Evolutionary conservation across 495 filamentous ascomycete species (phyloP).

Genomic region (Podospora australis): DNA sequence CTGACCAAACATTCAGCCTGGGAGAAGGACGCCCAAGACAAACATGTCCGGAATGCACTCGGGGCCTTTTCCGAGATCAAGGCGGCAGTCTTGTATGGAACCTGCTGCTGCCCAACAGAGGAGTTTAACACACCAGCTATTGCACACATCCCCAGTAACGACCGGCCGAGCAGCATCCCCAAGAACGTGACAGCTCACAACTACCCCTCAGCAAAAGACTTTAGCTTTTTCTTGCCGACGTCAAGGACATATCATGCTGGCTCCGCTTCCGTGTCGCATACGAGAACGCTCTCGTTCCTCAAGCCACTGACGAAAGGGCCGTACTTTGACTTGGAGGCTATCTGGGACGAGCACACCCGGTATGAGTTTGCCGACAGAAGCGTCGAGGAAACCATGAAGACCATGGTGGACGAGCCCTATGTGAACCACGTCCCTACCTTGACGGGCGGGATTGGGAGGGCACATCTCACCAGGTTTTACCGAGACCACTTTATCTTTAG

Average conservation of each 20-base stretch:
- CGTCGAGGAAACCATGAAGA: constrained; percentile 51
- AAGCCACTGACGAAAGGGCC: constrained; percentile 46
- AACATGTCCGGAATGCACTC: constrained; percentile 7
- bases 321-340: constrained; percentile 52
- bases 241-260: constrained; percentile 32
- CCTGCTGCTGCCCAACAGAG: not conserved
- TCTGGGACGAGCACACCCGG: constrained; percentile 55
- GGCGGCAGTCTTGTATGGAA: constrained; percentile 30
- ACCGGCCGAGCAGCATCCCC: too few species aligned
- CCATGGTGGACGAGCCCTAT: constrained; percentile 55
- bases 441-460: constrained; percentile 67
- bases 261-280: constrained; percentile 42
- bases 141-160: constrained; percentile 11
- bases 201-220: constrained; percentile 25
- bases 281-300: constrained; percentile 44
- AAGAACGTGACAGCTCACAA: constrained; percentile 5
- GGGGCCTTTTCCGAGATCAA: constrained; percentile 20
- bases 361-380: constrained; percentile 49
- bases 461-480: constrained; percentile 66
- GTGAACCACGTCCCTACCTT: constrained; percentile 54
- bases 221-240: constrained; percentile 37
- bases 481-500: constrained; percentile 64
- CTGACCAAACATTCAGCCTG: constrained; percentile 4
- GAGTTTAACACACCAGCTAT: constrained; percentile 10
- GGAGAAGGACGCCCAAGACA: not conserved